Evolutionary conservation across 129 eudicot genomes (phyloP), one percentile per base, ranked within the genome.

Genomic region (Tagetes erecta): DNA sequence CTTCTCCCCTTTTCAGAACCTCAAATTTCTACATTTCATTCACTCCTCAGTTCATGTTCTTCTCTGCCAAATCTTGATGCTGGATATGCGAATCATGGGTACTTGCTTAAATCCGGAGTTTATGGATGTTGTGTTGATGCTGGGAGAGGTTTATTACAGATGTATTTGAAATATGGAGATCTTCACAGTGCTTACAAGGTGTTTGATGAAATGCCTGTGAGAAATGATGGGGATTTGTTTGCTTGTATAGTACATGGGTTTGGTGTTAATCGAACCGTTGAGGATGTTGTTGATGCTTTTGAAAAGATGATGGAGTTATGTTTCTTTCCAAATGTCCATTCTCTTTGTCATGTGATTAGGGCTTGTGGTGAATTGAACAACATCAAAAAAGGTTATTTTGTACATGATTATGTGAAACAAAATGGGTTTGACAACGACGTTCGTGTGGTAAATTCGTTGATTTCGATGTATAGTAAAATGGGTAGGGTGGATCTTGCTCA

Each of bases 181-280:
- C 68, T 12, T 56, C 4, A 55, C 2, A 36, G 60, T 58, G 84
- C 84, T 30, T 66, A 39, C 37, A 59, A 74, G 76, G 67, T 80
- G 87, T 83, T 83, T 33, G 87, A 76, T 8, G 87, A 80, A 83
- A 83, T 83, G 84, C 87, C 82, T 0, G 13, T 30, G 41, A 80
- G 68, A 79, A 33, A 46, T 47, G 76, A 60, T 37, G 57, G 4
- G 14, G 59, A 41, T 49, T 50, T 38, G 12, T 78, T 67, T 74
- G 50, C 39, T 46, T 37, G 50, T 46, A 70, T 74, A 51, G 53
- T 79, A 51, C 74, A 69, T 60, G 76, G 64, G 70, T 42, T 83
- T 74, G 44, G 81, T 20, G 3, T 6, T 8, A 73, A 68, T 36
- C 40, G 50, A 10, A 75, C 45, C 2, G 34, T 33, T 53, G 71